Evolutionary conservation across 2,329 filamentous ascomycete species (phyloP), one percentile per base, ranked within the genome.

Genomic region (Hypocrella siamensis): DNA sequence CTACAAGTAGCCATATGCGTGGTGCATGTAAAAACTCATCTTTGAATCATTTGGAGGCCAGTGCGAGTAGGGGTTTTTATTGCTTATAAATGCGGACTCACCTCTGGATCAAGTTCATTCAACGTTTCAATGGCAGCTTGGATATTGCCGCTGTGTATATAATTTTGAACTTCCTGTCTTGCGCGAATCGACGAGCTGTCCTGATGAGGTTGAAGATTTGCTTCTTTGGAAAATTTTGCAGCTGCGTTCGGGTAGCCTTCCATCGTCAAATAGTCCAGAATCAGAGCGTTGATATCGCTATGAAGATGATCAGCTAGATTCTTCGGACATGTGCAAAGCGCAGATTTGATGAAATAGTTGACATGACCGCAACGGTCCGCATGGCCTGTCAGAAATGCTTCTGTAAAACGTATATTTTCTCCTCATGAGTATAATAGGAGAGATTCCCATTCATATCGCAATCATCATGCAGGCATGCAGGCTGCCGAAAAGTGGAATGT

Each of bases 381-480:
- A n/a, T n/a, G n/a, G n/a, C n/a, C n/a, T 31, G 17, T n/a, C 5
- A n/a, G 17, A 15, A 18, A 30, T 10, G 16, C 21, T 29, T 28
- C n/a, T 26, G 25, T 31, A 33, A 54, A 53, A 45, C 39, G 53
- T 55, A 82, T 77, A 67, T 61, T 57, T 75, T 84, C 75, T 98
- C 90, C 79, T 82, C 90, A 98, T 70, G 59, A 55, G 61, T 73
- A 30, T 70, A 12, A 82, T 96, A 83, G 80, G 90, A 98, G 92
- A 98, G 90, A 98, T 98, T 98, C 90, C 90, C 90, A 98, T 93
- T 92, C 78, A 82, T 77, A 76, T 68, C 61, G 61, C 68, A 65
- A 82, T 92, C 86, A 93, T 93, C 66, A 74, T 64, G 46, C 15
- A 11, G 25, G 7, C 25, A n/a, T 14, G 25, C n/a, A 26, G n/a